Evolutionary conservation across 805 yeast genomes (phyloP), one percentile per base, ranked within the genome.

Genomic region (Yamadazyma phyllophila): DNA sequence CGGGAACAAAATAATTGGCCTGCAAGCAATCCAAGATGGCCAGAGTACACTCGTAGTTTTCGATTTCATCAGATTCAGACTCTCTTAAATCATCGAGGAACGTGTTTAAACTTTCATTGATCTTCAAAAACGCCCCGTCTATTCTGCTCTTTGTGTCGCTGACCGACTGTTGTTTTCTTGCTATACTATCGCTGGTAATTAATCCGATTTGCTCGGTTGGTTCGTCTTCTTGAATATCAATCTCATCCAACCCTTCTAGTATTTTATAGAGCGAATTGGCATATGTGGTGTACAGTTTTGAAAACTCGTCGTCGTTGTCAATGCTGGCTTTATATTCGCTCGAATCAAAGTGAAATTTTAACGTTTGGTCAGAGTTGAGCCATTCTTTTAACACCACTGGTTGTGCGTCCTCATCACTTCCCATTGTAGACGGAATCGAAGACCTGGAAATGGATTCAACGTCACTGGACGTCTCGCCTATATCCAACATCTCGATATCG

Each of bases 21-120:
- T 74, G 74, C 24, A 85, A 57, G 53, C 89, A 77, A 48, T 80
- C 82, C 38, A 85, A 56, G 7, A 85, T 76, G 47, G 74, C 71
- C 27, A 76, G 57, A 26, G 73, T 67, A 44, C 78, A 81, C 41
- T 76, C 53, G 60, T 65, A 44, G 50, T 59, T 43, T 49, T 51
- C 52, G 38, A 49, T 24, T 11, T 66, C 63, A 10, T 65, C 63
- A 12, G 56, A 56, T 20, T 60, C 69, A 10, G 61, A 44, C 2
- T 52, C 43, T 2, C 58, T 57, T 7, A 74, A 60, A 8, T 29
- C 35, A 9, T 31, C 37, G 12, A 48, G 30, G 44, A 74, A 57
- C 11, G 44, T 43, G 16, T 57, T 48, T 20, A 74, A 58, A 26
- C 61, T 50, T 32, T 61, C 70, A 17, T 68, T 51, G 2, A 69